A percentile compares a stretch with the other conserved stretches of the same genome.
Conservation (phyloP, 129 eudicot species). For the Centaurea solstitialis region DNA sequence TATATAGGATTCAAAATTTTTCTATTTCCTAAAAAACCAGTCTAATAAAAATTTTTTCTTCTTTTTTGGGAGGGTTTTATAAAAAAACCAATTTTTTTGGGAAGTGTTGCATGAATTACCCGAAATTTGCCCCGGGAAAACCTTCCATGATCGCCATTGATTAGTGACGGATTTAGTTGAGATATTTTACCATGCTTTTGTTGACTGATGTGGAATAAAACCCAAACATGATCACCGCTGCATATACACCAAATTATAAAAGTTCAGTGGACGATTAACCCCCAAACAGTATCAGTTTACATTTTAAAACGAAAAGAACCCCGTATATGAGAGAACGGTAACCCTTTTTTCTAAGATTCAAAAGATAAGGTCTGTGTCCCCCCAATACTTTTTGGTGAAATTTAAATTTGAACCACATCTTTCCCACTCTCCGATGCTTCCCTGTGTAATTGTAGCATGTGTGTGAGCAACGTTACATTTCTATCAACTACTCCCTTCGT, state of each 20-base stretch:
- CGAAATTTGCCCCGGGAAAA: conserved; percentile 51
- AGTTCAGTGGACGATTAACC: too few relatives aligned
- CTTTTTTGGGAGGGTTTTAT: too few relatives aligned
- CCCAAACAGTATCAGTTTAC: neutral
- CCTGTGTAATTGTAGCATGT: conserved; percentile 19
- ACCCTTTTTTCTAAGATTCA: conserved; percentile 44
- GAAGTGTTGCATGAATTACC: conserved; percentile 26
- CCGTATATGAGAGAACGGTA: conserved; percentile 53
- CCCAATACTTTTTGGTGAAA: neutral
- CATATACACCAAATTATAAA: too few relatives aligned
- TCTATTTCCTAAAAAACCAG: too few relatives aligned
- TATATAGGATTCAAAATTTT: too few relatives aligned
- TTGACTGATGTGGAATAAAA: conserved; percentile 28
- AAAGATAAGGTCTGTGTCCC: conserved; percentile 41
- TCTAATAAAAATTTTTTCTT: too few relatives aligned
- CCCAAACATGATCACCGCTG: too few relatives aligned
- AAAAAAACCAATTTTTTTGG: too few relatives aligned
- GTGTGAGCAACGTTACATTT: neutral
- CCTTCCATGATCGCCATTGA: conserved; percentile 52
- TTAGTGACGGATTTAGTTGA: conserved; percentile 42
- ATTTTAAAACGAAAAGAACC: conserved; percentile 21
- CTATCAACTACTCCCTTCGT: neutral
- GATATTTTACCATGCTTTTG: conserved; percentile 54
- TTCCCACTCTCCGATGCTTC: conserved; percentile 33
- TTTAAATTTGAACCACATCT: conserved; percentile 34